Base-by-base conservation (phyloP, 768 basidiomycete species). In the Lactarius akahatsu region DNA sequence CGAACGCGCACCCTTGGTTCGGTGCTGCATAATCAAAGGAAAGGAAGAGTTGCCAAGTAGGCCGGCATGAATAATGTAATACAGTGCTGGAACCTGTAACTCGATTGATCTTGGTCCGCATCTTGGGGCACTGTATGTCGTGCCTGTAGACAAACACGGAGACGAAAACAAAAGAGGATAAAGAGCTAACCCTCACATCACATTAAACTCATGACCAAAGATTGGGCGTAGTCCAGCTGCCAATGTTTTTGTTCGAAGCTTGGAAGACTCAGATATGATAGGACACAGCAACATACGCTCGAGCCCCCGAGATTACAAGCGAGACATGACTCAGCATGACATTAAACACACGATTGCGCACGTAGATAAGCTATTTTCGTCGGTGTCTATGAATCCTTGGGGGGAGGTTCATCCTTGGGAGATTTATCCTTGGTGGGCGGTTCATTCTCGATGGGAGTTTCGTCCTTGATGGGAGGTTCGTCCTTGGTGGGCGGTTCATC, bases 201-300 rank as follows among this genome's bases (percentile, higher is more conserved):
- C 57, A 67, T 59, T 63, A 63, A 63, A 55, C 62, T 47, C 58
- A 60, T 41, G 56, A 41, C 54, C 66, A 59, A 52, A 56, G 23
- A n/a, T 57, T 54, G 50, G 57, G 66, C 58, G 58, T 60, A 62
- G 59, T 57, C 26, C 28, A 40, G 10, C 56, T 36, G 65, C 64
- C 45, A 61, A 36, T 32, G 28, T 10, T 50, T 8, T 30, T 58
- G 50, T n/a, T 45, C 34, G 34, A 62, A 20, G 50, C 40, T n/a
- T 43, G 40, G 50, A 43, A 38, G 34, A 38, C 23, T 9, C 50
- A 32, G 57, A 47, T 18, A 36, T 57, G 43, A 32, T 4, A 40
- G 30, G 13, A 23, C 20, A 61, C 34, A 56, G n/a, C 60, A 40
- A 30, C 30, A 30, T 23, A 50, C 28, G 15, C 11, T 4, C 30